These are phyloP conservation scores for Phoenix dactylifera DNA, from an alignment of 176 grass and related monocot genomes.

Conservation along the genomic window DNA sequence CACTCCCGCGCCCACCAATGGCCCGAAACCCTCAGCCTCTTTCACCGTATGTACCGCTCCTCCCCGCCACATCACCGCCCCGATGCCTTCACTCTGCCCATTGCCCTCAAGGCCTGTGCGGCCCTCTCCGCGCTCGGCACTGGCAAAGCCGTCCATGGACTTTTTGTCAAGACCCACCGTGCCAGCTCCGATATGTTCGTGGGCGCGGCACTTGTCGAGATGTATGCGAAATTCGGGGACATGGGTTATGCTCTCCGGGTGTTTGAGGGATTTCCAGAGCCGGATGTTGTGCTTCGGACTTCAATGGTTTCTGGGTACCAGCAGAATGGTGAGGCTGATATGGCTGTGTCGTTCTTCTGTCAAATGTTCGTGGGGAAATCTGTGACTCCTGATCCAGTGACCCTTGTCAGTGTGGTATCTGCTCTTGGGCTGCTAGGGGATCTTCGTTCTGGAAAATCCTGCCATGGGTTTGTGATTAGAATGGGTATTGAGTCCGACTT, in stretches of 20 bases:
- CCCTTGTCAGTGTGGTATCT: slow-evolving; percentile 52
- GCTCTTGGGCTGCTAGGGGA: slow-evolving; percentile 31
- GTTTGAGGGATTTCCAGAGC: slow-evolving; percentile 31
- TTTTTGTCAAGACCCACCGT: slow-evolving; percentile 21
- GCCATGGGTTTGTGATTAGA: slow-evolving; percentile 43
- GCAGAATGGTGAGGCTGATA: slow-evolving; percentile 37
- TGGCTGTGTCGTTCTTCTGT: slow-evolving; percentile 55
- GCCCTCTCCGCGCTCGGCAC: slow-evolving; percentile 29
- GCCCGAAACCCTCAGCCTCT: slow-evolving; percentile 24
- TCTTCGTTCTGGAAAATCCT: slow-evolving; percentile 28
- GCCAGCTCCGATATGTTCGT: slow-evolving; percentile 46
- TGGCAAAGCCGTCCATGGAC: slow-evolving; percentile 39
- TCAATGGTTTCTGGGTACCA: slow-evolving; percentile 51
- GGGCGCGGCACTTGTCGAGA: slow-evolving; percentile 37
- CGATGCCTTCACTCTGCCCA: slow-evolving; percentile 40
- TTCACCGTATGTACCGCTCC: slow-evolving; percentile 13
- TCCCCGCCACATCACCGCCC: not conserved
- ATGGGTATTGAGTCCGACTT: slow-evolving; percentile 32
- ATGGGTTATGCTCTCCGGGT: slow-evolving; percentile 33
- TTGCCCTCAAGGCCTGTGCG: slow-evolving; percentile 39
- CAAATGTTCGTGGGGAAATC: slow-evolving; percentile 22
- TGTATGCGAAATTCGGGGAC: slow-evolving; percentile 44
- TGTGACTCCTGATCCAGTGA: slow-evolving; percentile 31
- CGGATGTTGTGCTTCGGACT: slow-evolving; percentile 52
- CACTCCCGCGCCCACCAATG: slow-evolving; percentile 33